These are phyloP conservation scores for Phaeosphaeriaceae sp. DNA, from an alignment of 2,329 filamentous ascomycete species.

Conservation along the genomic window DNA sequence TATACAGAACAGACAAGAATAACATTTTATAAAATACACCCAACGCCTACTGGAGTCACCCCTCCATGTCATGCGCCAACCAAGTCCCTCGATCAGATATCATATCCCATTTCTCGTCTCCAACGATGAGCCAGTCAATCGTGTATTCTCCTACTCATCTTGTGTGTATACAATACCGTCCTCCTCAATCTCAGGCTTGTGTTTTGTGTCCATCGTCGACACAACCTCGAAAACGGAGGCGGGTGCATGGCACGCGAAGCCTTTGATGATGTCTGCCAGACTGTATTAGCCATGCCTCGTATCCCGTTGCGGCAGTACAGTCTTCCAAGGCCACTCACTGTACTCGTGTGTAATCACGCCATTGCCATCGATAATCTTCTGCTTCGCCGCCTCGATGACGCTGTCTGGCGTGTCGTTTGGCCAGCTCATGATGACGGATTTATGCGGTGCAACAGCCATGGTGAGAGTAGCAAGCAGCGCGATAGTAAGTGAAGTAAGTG, in stretches of 20 bases:
- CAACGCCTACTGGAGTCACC: constrained; percentile 2
- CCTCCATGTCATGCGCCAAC: background rate
- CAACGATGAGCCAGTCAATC: too few species aligned
- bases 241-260: constrained; percentile 77
- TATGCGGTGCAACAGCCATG: constrained; percentile 66
- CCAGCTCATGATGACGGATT: constrained; percentile 81
- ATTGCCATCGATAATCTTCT: constrained; percentile 69
- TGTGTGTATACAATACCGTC: constrained; percentile 68
- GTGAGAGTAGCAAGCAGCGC: constrained; percentile 65
- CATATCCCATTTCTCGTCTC: background rate
- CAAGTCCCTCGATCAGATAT: background rate
- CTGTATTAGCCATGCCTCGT: background rate
- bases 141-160: constrained; percentile 15
- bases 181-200: constrained; percentile 74
- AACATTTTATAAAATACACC: background rate
- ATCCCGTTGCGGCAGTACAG: background rate
- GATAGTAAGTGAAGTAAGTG: constrained; percentile 63
- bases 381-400: constrained; percentile 73
- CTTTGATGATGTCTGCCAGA: constrained; percentile 61
- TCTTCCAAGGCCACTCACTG: constrained; percentile 38
- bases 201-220: constrained; percentile 65
- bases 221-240: constrained; percentile 72
- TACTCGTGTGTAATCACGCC: constrained; percentile 82
- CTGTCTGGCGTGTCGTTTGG: constrained; percentile 70
- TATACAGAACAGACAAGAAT: background rate